Base-by-base conservation (phyloP, 306 rosid species). In the Cotoneaster glaucophyllus region DNA sequence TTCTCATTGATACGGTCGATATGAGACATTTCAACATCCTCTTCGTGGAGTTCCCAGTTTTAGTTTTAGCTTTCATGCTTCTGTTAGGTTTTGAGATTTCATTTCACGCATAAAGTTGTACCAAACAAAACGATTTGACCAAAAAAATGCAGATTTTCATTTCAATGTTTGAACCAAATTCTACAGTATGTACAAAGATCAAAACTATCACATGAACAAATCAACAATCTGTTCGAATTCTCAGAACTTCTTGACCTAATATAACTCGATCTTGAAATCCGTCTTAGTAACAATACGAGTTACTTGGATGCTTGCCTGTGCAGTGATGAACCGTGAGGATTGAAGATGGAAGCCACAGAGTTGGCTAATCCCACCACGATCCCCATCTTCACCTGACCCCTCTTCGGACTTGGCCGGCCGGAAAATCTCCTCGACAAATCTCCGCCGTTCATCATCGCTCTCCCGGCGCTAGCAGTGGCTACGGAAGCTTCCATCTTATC, bases 331-430 rank as follows among this genome's bases (percentile, higher is more conserved):
- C 76, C 5, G 39, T 37, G 67, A 57, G 66, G 84, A 17, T 89
- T 67, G 87, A 88, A 93, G 1, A 88, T 81, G 21, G 96, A 93
- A 71, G 82, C 91, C n/a, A 93, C 82, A 17, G 96, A 86, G 73
- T 80, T 85, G 6, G 96, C 97, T 4, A 93, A 76, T 0, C 88
- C 87, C 12, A 85, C 84, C 31, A 90, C 83, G n/a, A 90, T 84
- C 28, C 81, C 87, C 64, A 80, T 4, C 83, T 87, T 93, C 74
- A 93, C 93, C 45, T 86, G 91, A 48, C 96, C 97, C 48, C 97
- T 70, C 84, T 71, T 87, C 5, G 97, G 97, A 82, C 87, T 85
- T 37, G 77, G 88, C 64, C 92, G 90, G 34, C 86, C 82, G 2
- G 83, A 44, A 75, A 4, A 13, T 70, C 87, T 77, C 31, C 74